Conservation (phyloP, 768 basidiomycete genomes). For the Dacryopinax spathularia region DNA sequence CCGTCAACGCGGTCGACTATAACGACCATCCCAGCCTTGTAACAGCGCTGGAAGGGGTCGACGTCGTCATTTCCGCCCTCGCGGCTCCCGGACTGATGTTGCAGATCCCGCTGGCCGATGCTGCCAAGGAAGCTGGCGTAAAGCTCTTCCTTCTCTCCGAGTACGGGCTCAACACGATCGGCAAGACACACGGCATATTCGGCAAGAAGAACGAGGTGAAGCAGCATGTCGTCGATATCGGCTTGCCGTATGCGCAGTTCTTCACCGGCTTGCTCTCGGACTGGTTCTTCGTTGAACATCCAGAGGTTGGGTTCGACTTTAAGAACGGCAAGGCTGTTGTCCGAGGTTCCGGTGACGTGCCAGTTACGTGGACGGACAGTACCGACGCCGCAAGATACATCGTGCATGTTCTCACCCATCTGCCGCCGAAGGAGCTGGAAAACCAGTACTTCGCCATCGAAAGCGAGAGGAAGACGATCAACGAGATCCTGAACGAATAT, state of each 20-base stretch:
- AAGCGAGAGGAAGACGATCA: slow-evolving; percentile 6
- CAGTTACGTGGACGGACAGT: slow-evolving; percentile 13
- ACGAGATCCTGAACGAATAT: slow-evolving; percentile 14
- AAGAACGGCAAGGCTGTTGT: neutral
- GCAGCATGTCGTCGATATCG: slow-evolving; percentile 1
- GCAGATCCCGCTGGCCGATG: slow-evolving; percentile 15
- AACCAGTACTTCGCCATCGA: neutral
- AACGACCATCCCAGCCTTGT: neutral
- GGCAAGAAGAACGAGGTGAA: slow-evolving; percentile 4
- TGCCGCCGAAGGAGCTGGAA: neutral
- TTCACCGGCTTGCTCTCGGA: slow-evolving; percentile 13
- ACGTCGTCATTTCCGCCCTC: slow-evolving; percentile 23
- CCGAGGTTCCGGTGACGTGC: slow-evolving; percentile 12
- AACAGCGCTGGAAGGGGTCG: slow-evolving; percentile 5
- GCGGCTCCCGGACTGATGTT: slow-evolving; percentile 11
- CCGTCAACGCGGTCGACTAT: neutral
- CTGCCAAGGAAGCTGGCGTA: slow-evolving; percentile 19
- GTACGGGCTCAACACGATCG: slow-evolving; percentile 14
- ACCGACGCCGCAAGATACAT: slow-evolving; percentile 14
- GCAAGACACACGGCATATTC: neutral
- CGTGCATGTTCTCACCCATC: slow-evolving; percentile 12
- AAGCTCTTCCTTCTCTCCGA: slow-evolving; percentile 23
- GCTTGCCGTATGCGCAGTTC: slow-evolving; percentile 10
- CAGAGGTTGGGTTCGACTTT: neutral
- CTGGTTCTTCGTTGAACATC: neutral